Evolutionary conservation across 768 basidiomycete species (phyloP).

Genomic region (Tubosaeta sp.): DNA sequence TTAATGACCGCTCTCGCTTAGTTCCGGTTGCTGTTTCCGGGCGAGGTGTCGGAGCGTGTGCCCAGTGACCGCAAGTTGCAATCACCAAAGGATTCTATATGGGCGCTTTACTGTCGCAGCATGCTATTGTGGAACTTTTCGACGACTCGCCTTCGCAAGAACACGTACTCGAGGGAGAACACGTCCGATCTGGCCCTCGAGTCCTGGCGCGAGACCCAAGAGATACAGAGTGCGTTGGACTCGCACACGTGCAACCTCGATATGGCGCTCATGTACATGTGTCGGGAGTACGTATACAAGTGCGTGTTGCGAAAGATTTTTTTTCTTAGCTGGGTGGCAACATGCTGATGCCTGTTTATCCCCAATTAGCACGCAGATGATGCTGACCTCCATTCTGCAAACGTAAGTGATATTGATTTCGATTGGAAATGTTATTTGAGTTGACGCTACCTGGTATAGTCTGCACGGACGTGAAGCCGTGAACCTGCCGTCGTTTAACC

Average conservation of each 20-base stretch:
- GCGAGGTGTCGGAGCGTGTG: conserved; percentile 57
- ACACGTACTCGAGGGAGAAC: conserved; percentile 43
- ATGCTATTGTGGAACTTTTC: conserved; percentile 81
- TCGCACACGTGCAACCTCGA: conserved; percentile 70
- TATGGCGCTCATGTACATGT: conserved; percentile 60
- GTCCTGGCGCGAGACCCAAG: conserved; percentile 61
- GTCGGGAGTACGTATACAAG: conserved; percentile 73
- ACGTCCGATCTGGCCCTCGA: conserved; percentile 56
- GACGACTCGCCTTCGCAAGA: conserved; percentile 44
- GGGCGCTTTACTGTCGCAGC: conserved; percentile 78
- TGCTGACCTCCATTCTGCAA: conserved; percentile 58
- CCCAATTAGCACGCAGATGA: conserved; percentile 53
- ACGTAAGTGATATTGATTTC: conserved; percentile 43
- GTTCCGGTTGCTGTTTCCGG: conserved; percentile 62
- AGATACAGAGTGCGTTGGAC: conserved; percentile 63
- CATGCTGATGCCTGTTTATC: conserved; percentile 15
- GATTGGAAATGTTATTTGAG: neutral
- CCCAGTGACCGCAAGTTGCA: conserved; percentile 40
- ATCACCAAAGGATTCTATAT: conserved; percentile 72
- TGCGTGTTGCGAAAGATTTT: conserved; percentile 33
- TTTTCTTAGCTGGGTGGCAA: conserved; percentile 6
- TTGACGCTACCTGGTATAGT: conserved; percentile 31
- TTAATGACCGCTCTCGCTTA: conserved; percentile 11
- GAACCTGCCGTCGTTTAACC: conserved; percentile 54
- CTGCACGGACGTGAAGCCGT: conserved; percentile 50